Evolutionary conservation across 2,329 filamentous ascomycete genomes (phyloP), one percentile per base, ranked within the genome.

Genomic region (Ceratocystis ficicola): DNA sequence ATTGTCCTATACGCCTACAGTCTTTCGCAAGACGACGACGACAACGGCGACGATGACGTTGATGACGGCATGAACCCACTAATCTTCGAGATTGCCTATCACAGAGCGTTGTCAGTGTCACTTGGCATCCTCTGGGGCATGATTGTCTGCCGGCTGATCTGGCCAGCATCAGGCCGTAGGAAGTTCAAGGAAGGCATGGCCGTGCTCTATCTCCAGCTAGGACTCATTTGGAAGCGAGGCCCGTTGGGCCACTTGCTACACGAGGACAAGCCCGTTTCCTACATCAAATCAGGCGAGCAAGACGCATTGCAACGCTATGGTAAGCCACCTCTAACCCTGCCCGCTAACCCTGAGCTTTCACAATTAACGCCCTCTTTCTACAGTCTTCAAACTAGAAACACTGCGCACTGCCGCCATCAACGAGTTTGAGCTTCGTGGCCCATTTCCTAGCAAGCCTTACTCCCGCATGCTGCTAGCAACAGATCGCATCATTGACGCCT

Each of bases 1-100:
- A 93, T 90, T 20, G 90, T 90, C 6, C 81, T 99, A 2, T 99
- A 99, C 74, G 90, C 92, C 8, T 99, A 97, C 76, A 94, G 89
- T 65, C 80, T 97, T 8, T 87, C 88, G 0, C 86, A 90, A 69
- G 83, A 83, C 68, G 90, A 95, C 61, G 84, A 88, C 3, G 86
- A 91, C 61, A 86, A 90, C 66, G 86, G 94, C 66, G 87, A 90
- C 65, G 86, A 95, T 67, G 90, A 95, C 59, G 91, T 96, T 69
- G 92, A 97, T 75, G 91, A 91, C 32, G 92, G 91, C 5, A 80
- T 85, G 3, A 83, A 88, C 68, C 94, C 94, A 0, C 82, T 92
- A 48, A 96, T 99, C 68, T 84, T 87, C 69, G 86, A 95, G 66
- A 97, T 99, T 71, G 87, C 88, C 2, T 83, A 88, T 50, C 94